Evolutionary conservation across 176 grass and related monocot genomes (phyloP).

Genomic region (Olyra latifolia): DNA sequence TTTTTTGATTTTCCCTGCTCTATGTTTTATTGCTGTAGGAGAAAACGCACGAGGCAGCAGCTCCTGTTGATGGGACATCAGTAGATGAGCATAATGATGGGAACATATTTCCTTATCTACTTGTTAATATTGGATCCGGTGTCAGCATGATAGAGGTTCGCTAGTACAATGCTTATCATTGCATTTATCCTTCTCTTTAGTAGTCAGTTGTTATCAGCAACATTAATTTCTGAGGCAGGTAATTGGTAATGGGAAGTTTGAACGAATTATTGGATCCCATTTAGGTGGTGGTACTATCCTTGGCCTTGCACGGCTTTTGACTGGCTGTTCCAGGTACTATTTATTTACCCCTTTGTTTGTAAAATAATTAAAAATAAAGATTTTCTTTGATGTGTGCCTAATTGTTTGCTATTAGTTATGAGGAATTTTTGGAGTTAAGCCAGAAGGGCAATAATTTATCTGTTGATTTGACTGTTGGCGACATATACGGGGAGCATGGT

Average conservation of each 20-base stretch:
- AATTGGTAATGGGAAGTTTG: constrained; percentile 90
- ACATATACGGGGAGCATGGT: constrained; percentile 91
- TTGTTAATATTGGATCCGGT: constrained; percentile 99
- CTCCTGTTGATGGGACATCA: constrained; percentile 53
- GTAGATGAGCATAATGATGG: constrained; percentile 60
- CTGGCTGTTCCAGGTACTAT: constrained; percentile 81
- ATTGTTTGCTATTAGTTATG: constrained; percentile 60
- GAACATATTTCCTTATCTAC: constrained; percentile 97
- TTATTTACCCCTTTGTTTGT: constrained; percentile 18
- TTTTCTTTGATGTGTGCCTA: constrained; percentile 24
- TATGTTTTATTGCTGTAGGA: constrained; percentile 50
- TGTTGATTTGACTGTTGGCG: constrained; percentile 92
- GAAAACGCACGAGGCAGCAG: constrained; percentile 42
- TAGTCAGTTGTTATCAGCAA: constrained; percentile 8
- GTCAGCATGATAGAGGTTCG: constrained; percentile 99
- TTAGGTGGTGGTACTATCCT: constrained; percentile 92
- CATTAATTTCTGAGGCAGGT: constrained; percentile 57
- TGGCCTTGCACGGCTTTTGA: constrained; percentile 85
- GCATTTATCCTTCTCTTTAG: constrained; percentile 5
- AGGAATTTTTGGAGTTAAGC: constrained; percentile 91
- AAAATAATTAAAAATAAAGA: neutral
- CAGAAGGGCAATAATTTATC: constrained; percentile 84
- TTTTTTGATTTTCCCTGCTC: neutral
- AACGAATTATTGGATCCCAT: constrained; percentile 98
- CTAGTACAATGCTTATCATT: constrained; percentile 13